Base-by-base conservation (phyloP, 148 eudicot species). In the Heliamphora exappendiculata region DNA sequence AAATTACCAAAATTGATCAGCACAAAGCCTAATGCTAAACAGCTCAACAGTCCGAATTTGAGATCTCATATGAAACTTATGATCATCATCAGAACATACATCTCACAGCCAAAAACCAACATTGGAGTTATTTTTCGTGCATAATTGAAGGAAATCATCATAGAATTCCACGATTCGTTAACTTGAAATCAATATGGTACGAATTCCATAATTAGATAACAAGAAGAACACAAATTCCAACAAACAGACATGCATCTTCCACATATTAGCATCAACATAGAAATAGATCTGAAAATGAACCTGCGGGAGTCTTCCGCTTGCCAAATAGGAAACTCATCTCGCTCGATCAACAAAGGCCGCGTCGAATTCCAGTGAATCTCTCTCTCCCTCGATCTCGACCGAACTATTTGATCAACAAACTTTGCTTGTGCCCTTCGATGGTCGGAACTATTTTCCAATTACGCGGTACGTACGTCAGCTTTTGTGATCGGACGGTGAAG, bases 271-370 rank as follows among this genome's bases (percentile, higher is more conserved):
- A 19, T 12, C 24, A 8, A 41, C 12, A 16, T 17, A 4, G 1
- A 20, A 2, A 29, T 4, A 62, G 77, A 60, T 74, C 77, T 41
- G 50, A 75, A 65, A 5, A 37, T 3, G 31, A 72, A 91, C 98
- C 98, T 91, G 98, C 97, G 28, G 98, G 98, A 45, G 96, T 89
- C 74, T 93, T 93, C 50, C 88, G 83, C 83, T 91, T 88, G 67
- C 98, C 97, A 79, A 93, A 93, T 63, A 93, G 78, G 75, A 91
- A 93, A 87, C 97, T 93, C 98, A 93, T 93, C 70, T 80, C 37
- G 75, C 39, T 41, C 13, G 57, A 68, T 67, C 58, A 53, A 75
- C 58, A 6, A 45, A 33, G 28, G 29, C 20, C 57, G 20, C 39
- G 55, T 28, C 8, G 0, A 63, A 75, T 20, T 59, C 68, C 77